Base-by-base conservation (phyloP, 495 filamentous ascomycete genomes). In the Annulohypoxylon maeteangense region DNA sequence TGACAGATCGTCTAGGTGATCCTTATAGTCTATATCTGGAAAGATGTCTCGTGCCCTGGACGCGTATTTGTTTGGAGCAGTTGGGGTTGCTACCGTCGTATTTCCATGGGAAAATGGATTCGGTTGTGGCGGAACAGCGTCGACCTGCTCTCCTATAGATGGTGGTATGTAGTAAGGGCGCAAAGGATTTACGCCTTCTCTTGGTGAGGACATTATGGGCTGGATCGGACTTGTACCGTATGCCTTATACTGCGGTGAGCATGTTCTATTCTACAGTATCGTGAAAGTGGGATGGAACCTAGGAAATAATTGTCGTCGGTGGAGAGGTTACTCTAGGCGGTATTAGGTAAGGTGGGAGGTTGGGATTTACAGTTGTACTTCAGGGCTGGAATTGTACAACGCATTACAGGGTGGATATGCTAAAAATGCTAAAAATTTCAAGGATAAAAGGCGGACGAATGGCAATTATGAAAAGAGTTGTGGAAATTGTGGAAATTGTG, bases 151-250 rank as follows among this genome's bases (percentile, higher is more conserved):
- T 25, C 91, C 89, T 61, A 94, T 89, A 2, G 92, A 87, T 4
- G 94, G 93, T 20, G 95, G 94, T 70, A 93, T 89, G 81, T 99
- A 98, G 81, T 99, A 99, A 0, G 95, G 95, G 67, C 95, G 87
- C 48, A 98, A 85, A 63, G 95, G 95, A 80, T 99, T 98, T 62
- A 92, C 91, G 70, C 88, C 89, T 63, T 86, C 84, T 69, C 77
- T 77, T 29, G 79, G 72, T 45, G 78, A 77, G 53, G 84, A 67
- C 86, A 87, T 86, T 31, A 22, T 79, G 66, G 50, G 68, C 53
- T 14, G 38, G 36, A 51, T 61, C 23, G 55, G 31, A 16, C 53
- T 20, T 32, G 51, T 48, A 29, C 40, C 40, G 40, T 44, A 12
- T 55, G 14, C 48, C 14, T n/a, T 47, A 48, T 65, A 48, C 42